Evolutionary conservation across 2,329 filamentous ascomycete genomes (phyloP).

Genomic region (Thermomyces lanuginosus): DNA sequence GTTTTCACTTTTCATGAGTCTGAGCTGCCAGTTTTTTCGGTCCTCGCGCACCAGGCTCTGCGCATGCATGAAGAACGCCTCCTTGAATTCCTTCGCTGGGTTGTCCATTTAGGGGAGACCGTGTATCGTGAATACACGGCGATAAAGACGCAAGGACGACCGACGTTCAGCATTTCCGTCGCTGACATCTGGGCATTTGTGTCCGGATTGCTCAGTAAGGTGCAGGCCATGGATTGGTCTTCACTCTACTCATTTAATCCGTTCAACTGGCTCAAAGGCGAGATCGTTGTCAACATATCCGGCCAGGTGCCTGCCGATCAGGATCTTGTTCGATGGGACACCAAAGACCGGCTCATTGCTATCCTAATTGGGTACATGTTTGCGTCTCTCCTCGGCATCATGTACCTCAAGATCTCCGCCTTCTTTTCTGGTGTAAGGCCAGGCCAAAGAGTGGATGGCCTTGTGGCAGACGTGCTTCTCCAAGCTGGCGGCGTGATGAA

Average conservation of each 20-base stretch:
- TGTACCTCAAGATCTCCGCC: conserved; percentile 61
- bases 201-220: conserved; percentile 10
- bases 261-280: conserved; percentile 14
- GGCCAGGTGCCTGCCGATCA: conserved; percentile 31
- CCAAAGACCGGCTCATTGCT: conserved; percentile 53
- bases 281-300: conserved; percentile 9
- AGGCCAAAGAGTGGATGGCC: conserved; percentile 48
- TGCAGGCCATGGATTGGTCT: conserved; percentile 11
- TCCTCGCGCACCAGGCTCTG: conserved; percentile 56
- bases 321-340: conserved; percentile 50
- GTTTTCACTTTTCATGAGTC: conserved; percentile 32
- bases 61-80: conserved; percentile 42
- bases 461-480: conserved; percentile 62
- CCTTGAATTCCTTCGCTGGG: conserved; percentile 25
- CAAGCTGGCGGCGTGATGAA: conserved; percentile 96
- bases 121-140: conserved; percentile 19
- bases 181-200: conserved; percentile 5
- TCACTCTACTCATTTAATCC: conserved; percentile 12
- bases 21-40: conserved; percentile 62
- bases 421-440: conserved; percentile 46
- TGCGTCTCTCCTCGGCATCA: conserved; percentile 53
- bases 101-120: no score
- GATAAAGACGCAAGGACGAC: no score
- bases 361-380: conserved; percentile 68
- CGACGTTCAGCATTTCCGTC: conserved; percentile 9